These are phyloP conservation scores for Vitis hybrid DNA, from an alignment of 177 flowering plant species.

Conservation along the genomic window DNA sequence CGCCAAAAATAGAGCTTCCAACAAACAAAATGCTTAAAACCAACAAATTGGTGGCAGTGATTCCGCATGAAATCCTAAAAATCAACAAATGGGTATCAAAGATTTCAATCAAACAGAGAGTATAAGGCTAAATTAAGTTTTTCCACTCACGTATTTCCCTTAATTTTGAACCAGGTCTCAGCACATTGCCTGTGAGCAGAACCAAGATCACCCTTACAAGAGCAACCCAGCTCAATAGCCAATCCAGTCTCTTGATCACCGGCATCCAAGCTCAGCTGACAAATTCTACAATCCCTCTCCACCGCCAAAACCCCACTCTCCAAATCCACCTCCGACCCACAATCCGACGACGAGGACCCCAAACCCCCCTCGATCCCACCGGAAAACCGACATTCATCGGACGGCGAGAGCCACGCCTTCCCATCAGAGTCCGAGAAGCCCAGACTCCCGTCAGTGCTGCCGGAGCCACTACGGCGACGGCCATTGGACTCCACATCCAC, in stretches of 20 bases:
- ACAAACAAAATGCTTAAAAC: neutral
- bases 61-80: no score
- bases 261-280: constrained; percentile 26
- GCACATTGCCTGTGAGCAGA: constrained; percentile 36
- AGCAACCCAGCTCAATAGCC: constrained; percentile 26
- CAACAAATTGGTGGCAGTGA: no score
- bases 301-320: constrained; percentile 20
- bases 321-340: constrained; percentile 23
- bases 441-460: no score
- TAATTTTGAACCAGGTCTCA: constrained; percentile 38
- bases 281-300: constrained; percentile 32
- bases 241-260: constrained; percentile 2
- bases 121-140: neutral
- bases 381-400: no score
- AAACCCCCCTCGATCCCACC: no score
- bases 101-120: no score
- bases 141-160: constrained; percentile 31
- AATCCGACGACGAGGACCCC: constrained; percentile 15
- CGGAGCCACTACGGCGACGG: no score
- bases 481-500: no score
- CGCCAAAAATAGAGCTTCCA: neutral
- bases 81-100: no score
- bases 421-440: constrained; percentile 1
- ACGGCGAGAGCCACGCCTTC: neutral
- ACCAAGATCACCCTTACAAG: constrained; percentile 32